phyloP scores from a whole-genome alignment of 2,329 filamentous ascomycete genomes.

The Sordariomycetes sp. region DNA sequence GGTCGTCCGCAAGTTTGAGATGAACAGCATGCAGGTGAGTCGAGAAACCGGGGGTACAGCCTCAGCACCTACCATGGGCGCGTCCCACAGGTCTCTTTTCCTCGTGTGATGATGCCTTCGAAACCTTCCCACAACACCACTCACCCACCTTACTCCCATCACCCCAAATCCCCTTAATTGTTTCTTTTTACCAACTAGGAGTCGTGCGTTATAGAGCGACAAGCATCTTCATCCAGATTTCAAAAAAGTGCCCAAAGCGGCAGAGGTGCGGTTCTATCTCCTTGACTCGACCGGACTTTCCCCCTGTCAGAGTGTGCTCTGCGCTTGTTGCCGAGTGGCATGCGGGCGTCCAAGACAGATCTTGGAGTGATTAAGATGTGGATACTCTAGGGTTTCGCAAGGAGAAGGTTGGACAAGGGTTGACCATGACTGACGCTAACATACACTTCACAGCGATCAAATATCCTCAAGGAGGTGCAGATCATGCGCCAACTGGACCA shows the following conservation, averaged over 20 bases:
- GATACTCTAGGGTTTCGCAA: not conserved
- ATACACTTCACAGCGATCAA: slow-evolving; percentile 57
- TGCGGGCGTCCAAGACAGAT: not conserved
- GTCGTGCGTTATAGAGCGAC: slow-evolving; percentile 55
- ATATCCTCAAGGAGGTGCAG: slow-evolving; percentile 95
- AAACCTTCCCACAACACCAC: slow-evolving; percentile 13
- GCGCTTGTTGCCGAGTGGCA: not conserved
- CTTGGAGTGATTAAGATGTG: not conserved
- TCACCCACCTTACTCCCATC: not conserved
- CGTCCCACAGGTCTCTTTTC: slow-evolving; percentile 5
- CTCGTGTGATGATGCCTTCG: not conserved
- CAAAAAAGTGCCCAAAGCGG: slow-evolving; percentile 86
- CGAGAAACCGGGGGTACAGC: not conserved
- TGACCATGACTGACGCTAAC: not conserved
- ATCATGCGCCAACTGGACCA: slow-evolving; percentile 98
- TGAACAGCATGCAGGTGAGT: slow-evolving; percentile 98
- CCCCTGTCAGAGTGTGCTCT: not conserved
- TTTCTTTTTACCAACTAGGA: slow-evolving; percentile 35
- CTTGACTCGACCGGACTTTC: not conserved
- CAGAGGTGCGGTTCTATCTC: slow-evolving; percentile 69
- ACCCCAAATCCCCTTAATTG: slow-evolving; percentile 8
- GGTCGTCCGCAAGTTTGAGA: slow-evolving; percentile 96
- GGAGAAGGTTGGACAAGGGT: not conserved
- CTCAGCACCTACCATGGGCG: not conserved
- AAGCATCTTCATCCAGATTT: slow-evolving; percentile 93